These are phyloP conservation scores for Letharia lupina DNA, from an alignment of 495 filamentous ascomycete species.

Conservation along the genomic window DNA sequence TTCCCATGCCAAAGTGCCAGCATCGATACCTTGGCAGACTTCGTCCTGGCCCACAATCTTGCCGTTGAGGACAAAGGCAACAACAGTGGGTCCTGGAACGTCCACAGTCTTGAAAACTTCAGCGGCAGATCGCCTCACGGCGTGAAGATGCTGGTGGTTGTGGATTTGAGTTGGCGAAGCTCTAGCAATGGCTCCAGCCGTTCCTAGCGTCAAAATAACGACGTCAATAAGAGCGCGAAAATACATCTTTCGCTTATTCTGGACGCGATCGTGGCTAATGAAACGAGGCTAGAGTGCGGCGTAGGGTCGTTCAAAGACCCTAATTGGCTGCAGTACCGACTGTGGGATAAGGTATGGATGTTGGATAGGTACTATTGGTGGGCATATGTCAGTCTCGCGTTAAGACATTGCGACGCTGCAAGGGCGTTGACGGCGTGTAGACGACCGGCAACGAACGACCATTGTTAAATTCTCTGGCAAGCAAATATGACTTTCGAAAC, in stretches of 20 bases:
- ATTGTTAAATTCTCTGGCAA: background rate
- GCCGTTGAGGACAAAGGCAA: slow-evolving; percentile 53
- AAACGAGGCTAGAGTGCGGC: background rate
- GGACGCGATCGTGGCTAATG: background rate
- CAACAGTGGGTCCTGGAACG: slow-evolving; percentile 43
- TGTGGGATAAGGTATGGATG: background rate
- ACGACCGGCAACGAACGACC: background rate
- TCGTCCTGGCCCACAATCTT: slow-evolving; percentile 42
- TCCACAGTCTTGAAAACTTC: slow-evolving; percentile 35
- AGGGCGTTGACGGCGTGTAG: background rate
- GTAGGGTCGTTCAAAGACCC: background rate
- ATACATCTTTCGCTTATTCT: slow-evolving; percentile 7
- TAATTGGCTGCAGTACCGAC: background rate
- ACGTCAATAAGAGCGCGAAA: slow-evolving; percentile 11
- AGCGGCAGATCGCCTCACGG: slow-evolving; percentile 21
- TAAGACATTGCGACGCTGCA: background rate
- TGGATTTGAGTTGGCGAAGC: slow-evolving; percentile 34
- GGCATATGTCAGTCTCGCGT: background rate
- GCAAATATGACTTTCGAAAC: background rate
- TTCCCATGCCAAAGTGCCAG: slow-evolving; percentile 42
- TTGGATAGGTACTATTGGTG: background rate
- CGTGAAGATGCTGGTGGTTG: slow-evolving; percentile 35
- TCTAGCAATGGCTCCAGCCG: slow-evolving; percentile 39
- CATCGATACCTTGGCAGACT: slow-evolving; percentile 54
- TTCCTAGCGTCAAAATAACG: slow-evolving; percentile 36